A percentile compares a stretch with the other conserved stretches of the same genome.
Evolutionary conservation across 257 asterid genomes (phyloP).

Genomic region (Knoxia roxburghii): DNA sequence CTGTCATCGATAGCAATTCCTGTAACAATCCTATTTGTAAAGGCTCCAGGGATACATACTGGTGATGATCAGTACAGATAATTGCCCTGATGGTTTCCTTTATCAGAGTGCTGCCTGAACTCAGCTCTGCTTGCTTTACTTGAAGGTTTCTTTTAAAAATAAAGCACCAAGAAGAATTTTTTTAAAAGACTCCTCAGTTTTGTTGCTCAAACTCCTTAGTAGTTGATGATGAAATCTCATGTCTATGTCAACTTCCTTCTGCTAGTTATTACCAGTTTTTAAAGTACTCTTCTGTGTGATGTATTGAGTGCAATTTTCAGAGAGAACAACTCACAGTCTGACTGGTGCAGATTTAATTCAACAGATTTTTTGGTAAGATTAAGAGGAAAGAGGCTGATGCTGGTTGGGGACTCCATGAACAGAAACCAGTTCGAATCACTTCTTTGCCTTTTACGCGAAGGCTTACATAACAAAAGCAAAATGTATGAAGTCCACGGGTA

Average conservation of each 20-base stretch:
- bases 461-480: conserved; percentile 63
- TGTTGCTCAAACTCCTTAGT: background rate
- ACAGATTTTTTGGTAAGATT: conserved; percentile 82
- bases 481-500: conserved; percentile 84
- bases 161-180: background rate
- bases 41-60: background rate
- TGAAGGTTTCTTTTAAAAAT: background rate
- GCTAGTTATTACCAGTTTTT: background rate
- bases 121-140: background rate
- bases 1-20: background rate
- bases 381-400: conserved; percentile 82
- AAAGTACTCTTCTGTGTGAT: background rate
- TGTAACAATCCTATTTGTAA: background rate
- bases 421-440: conserved; percentile 95
- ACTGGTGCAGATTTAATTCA: conserved; percentile 62
- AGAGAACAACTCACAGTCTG: conserved; percentile 4
- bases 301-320: background rate
- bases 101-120: background rate
- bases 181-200: background rate
- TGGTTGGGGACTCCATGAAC: conserved; percentile 98
- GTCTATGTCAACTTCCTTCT: background rate
- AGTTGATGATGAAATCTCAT: background rate
- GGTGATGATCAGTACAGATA: background rate
- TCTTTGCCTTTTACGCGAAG: conserved; percentile 80
- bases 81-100: background rate